Base-by-base conservation (phyloP, 108 stramenopile genomes). In the Aureococcus anophagefferens region DNA sequence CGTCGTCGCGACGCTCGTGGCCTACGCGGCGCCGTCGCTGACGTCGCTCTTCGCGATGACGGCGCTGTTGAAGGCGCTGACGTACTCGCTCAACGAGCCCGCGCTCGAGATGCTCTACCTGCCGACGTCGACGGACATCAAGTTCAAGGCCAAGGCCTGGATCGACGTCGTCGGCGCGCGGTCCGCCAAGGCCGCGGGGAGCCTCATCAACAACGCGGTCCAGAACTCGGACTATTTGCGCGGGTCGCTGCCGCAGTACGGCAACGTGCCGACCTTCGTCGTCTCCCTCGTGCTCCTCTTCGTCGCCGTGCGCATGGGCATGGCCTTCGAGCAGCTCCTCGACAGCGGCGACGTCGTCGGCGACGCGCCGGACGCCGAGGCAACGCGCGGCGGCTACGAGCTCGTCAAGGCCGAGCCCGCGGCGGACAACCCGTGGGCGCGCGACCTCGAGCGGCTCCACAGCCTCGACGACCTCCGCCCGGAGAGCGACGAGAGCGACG, bases 141-240 rank as follows among this genome's bases (percentile, higher is more conserved):
- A 82, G 44, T 82, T 81, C 68, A 82, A 82, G 77, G 72, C 77
- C 68, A 82, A 82, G 80, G 73, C 75, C 66, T 82, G 81, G 81
- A 82, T 82, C 32, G 81, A 82, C 32, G 81, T 74, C n/a, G 78
- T 82, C 71, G 81, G 81, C 18, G 77, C 76, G 29, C 75, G 81
- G 30, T 69, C 78, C 69, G 63, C 74, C 35, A 82, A 82, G 74
- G 81, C 81, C 7, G 63, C 62, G 0, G 81, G 81, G 9, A n/a
- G 78, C 9, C 74, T 78, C 14, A 82, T 80, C 1, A 78, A 82
- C 46, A 77, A 77, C 30, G 78, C 80, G 44, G 75, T 77, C 44
- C 30, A 72, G 30, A 70, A 71, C 7, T 30, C 76, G 16, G 36
- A 67, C 35, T 36, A n/a, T 17, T 73, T 82, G 30, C 44, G 78